Conservation (phyloP, 2,329 filamentous ascomycete species). For the Stylonectria norvegica region DNA sequence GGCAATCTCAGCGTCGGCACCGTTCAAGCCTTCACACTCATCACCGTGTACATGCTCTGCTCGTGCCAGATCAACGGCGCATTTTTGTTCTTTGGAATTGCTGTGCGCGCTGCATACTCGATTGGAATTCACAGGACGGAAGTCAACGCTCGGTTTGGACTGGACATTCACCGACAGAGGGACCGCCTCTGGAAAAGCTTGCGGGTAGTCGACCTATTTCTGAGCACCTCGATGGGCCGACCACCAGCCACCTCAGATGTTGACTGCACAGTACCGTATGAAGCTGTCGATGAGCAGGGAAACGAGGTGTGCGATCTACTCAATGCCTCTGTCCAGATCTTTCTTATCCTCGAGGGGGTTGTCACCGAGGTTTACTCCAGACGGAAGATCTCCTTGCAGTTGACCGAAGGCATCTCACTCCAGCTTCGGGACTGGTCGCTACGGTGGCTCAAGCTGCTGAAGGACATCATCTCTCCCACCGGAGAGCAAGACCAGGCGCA, state of each 20-base stretch:
- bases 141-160: slow-evolving; percentile 50
- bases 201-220: slow-evolving; percentile 49
- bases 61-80: slow-evolving; percentile 54
- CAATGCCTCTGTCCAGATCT: slow-evolving; percentile 51
- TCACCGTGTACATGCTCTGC: slow-evolving; percentile 53
- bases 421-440: slow-evolving; percentile 51
- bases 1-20: slow-evolving; percentile 47
- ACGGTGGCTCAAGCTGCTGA: slow-evolving; percentile 46
- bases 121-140: slow-evolving; percentile 53
- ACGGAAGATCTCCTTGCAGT: slow-evolving; percentile 49
- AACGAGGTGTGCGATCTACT: slow-evolving; percentile 44
- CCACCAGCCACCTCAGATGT: slow-evolving; percentile 52
- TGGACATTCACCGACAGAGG: slow-evolving; percentile 40
- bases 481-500: slow-evolving; percentile 25
- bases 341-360: slow-evolving; percentile 49
- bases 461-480: slow-evolving; percentile 32
- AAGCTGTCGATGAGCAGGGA: slow-evolving; percentile 32
- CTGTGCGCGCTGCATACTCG: slow-evolving; percentile 50
- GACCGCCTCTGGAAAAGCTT: slow-evolving; percentile 54
- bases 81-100: slow-evolving; percentile 53
- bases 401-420: slow-evolving; percentile 52
- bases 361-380: slow-evolving; percentile 52
- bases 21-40: slow-evolving; percentile 48
- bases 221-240: slow-evolving; percentile 53
- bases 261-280: slow-evolving; percentile 52